Evolutionary conservation across 495 filamentous ascomycete genomes (phyloP).

Genomic region (Apiosordaria backusii): DNA sequence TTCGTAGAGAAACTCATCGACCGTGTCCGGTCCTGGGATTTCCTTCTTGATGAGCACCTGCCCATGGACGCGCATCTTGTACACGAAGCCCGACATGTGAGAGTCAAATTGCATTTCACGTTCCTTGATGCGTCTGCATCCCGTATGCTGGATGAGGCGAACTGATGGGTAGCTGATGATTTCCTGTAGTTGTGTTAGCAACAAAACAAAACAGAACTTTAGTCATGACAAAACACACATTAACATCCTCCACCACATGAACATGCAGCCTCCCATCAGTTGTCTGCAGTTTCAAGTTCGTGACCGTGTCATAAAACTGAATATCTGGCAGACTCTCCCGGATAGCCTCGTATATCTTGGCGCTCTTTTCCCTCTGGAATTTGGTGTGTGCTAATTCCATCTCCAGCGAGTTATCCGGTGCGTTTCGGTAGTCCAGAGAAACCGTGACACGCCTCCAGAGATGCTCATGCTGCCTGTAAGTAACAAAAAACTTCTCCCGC

Average conservation of each 20-base stretch:
- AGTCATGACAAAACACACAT: conserved; percentile 54
- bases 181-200: conserved; percentile 48
- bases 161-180: conserved; percentile 84
- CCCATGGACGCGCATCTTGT: conserved; percentile 74
- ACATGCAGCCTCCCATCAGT: conserved; percentile 87
- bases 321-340: conserved; percentile 87
- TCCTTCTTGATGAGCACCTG: conserved; percentile 90
- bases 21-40: conserved; percentile 91
- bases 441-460: conserved; percentile 87
- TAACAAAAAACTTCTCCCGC: conserved; percentile 97
- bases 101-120: conserved; percentile 77
- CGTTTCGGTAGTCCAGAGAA: conserved; percentile 87
- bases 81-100: conserved; percentile 95
- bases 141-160: conserved; percentile 70
- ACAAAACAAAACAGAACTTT: neutral
- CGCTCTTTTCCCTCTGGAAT: conserved; percentile 89
- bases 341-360: conserved; percentile 94
- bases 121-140: conserved; percentile 65
- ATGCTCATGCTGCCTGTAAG: conserved; percentile 72
- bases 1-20: conserved; percentile 97
- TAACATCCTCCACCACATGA: conserved; percentile 95
- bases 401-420: conserved; percentile 75
- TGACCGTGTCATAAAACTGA: conserved; percentile 92
- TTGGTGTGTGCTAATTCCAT: conserved; percentile 70
- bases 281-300: conserved; percentile 92